Percentiles rank a stretch among this genome's conserved stretches.
phyloP scores from a whole-genome alignment of 805 yeast species.

The Saturnispora sanitii region DNA sequence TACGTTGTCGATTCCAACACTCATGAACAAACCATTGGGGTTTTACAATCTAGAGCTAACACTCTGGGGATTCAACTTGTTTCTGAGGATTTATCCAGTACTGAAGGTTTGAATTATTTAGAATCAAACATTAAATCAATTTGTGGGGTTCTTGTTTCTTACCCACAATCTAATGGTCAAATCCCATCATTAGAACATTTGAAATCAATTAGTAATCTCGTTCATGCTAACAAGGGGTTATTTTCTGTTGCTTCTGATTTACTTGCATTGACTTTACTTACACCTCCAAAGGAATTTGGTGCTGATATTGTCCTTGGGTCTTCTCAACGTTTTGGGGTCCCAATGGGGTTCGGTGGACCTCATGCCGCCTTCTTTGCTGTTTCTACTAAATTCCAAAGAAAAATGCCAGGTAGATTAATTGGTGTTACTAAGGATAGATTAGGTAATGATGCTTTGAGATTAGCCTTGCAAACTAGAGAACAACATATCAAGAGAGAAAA shows the following conservation, averaged over 20 bases:
- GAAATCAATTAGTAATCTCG: conserved; percentile 45
- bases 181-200: conserved; percentile 41
- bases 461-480: conserved; percentile 96
- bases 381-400: conserved; percentile 67
- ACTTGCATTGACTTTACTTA: conserved; percentile 74
- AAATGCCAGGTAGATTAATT: conserved; percentile 93
- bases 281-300: conserved; percentile 76
- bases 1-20: conserved; percentile 68
- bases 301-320: conserved; percentile 93
- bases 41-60: conserved; percentile 66
- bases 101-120: conserved; percentile 29
- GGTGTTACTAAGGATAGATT: conserved; percentile 89
- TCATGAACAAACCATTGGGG: conserved; percentile 81
- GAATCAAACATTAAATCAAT: conserved; percentile 29
- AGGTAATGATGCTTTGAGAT: conserved; percentile 79
- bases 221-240: conserved; percentile 66
- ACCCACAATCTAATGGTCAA: conserved; percentile 82
- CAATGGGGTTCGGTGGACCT: conserved; percentile 97
- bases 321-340: conserved; percentile 94
- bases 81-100: conserved; percentile 42
- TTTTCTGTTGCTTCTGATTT: conserved; percentile 86
- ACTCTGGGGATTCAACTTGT: conserved; percentile 61
- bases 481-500: conserved; percentile 96
- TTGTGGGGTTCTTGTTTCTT: conserved; percentile 82
- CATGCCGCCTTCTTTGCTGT: conserved; percentile 97